Evolutionary conservation across 2,329 filamentous ascomycete species (phyloP).

Genomic region (Aspergillus spinulosporus): DNA sequence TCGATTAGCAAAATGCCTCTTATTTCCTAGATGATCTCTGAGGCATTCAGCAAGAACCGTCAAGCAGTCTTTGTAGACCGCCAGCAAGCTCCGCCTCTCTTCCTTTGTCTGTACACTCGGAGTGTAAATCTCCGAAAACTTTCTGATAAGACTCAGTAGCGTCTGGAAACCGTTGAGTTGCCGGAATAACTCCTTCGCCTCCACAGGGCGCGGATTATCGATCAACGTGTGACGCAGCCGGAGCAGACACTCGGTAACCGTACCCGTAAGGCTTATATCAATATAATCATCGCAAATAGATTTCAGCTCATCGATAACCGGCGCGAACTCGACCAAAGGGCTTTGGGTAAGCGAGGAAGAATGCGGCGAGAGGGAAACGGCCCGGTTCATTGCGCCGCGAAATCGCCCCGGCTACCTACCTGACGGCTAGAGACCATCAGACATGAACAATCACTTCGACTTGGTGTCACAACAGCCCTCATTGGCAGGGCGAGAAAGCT

Average conservation of each 20-base stretch:
- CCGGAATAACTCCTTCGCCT: slow-evolving; percentile 77
- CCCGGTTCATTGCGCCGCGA: slow-evolving; percentile 34
- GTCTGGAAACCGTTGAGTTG: slow-evolving; percentile 75
- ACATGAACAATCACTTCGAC: slow-evolving; percentile 35
- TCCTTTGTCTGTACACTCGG: slow-evolving; percentile 58
- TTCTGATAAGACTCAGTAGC: slow-evolving; percentile 67
- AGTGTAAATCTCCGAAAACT: slow-evolving; percentile 74
- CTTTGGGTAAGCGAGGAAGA: slow-evolving; percentile 36
- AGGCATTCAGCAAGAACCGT: slow-evolving; percentile 73
- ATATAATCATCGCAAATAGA: slow-evolving; percentile 32
- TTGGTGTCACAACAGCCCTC: slow-evolving; percentile 34
- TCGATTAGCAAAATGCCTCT: slow-evolving; percentile 77
- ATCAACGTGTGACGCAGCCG: slow-evolving; percentile 67
- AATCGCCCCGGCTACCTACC: slow-evolving; percentile 36
- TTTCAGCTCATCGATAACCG: slow-evolving; percentile 41
- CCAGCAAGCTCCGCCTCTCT: slow-evolving; percentile 67
- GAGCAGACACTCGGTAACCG: slow-evolving; percentile 59
- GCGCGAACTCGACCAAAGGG: slow-evolving; percentile 39
- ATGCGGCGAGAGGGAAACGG: slow-evolving; percentile 31
- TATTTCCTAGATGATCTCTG: slow-evolving; percentile 78
- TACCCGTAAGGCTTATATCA: slow-evolving; percentile 36
- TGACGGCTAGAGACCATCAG: slow-evolving; percentile 35
- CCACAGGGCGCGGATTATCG: slow-evolving; percentile 50
- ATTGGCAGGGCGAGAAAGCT: slow-evolving; percentile 32
- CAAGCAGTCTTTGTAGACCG: slow-evolving; percentile 58